Evolutionary conservation across 2,329 filamentous ascomycete genomes (phyloP), one percentile per base, ranked within the genome.

Genomic region (Tolypocladium sp.): DNA sequence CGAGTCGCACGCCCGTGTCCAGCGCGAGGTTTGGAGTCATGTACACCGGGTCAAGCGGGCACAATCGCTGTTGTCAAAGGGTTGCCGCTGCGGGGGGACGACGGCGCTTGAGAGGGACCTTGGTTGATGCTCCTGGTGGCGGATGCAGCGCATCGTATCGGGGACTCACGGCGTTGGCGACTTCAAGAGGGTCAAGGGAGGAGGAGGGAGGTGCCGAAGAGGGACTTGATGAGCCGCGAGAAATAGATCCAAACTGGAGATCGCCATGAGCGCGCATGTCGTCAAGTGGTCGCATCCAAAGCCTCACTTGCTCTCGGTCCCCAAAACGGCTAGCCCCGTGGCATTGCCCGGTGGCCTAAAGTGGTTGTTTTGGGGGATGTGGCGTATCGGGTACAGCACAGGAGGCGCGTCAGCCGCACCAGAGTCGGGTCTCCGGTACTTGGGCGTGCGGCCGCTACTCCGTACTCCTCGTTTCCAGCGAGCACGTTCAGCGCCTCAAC

Each of bases 261-360:
- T 51, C 1, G 46, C 9, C 30, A 35, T 52, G 30, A 20, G 30
- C 33, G 49, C 49, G 30, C 30, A 12, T 33, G 49, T 51, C 53
- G 57, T 61, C 56, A 37, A 58, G n/a, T 13, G 41, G 38, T 17
- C 35, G 38, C 44, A 51, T 33, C 30, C 46, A 10, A 55, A 46
- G 58, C 59, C 57, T 33, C 35, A 37, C 37, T 15, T 52, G 17
- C 40, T 55, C 57, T 66, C 64, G 64, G 64, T 66, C 59, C 60
- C 62, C 60, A 62, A 64, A 61, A 56, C 44, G 64, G 63, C 58
- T 66, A 61, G 61, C 41, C 44, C 35, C 13, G 25, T 44, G 54
- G 38, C 35, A 12, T 20, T 22, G 42, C 15, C 58, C 54, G 49
- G n/a, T 55, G 40, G 13, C 49, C 55, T 3, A 42, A 57, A 44